Conservation (phyloP, 2,329 filamentous ascomycete genomes). For the Xylariaceae sp. region DNA sequence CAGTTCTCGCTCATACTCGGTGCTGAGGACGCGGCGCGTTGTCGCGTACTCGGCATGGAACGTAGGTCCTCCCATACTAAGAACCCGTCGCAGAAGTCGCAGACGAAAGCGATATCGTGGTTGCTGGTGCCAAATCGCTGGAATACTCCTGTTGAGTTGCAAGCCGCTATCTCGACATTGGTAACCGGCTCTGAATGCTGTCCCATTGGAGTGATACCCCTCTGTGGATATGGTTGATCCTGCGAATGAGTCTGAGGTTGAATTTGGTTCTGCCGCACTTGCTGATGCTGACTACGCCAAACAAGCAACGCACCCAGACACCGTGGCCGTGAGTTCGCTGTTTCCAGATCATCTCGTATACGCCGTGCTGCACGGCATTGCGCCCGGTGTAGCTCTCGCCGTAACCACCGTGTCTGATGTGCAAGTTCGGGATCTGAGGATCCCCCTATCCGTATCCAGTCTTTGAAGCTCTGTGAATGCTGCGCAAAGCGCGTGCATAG, state of each 20-base stretch:
- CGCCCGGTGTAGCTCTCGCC: slow-evolving; percentile 51
- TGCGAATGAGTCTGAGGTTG: slow-evolving; percentile 7
- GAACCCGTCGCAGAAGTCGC: slow-evolving; percentile 60
- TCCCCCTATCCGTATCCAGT: slow-evolving; percentile 53
- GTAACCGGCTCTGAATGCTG: slow-evolving; percentile 7
- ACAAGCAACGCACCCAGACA: slow-evolving; percentile 57
- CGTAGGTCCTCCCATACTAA: slow-evolving; percentile 56
- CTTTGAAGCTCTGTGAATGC: slow-evolving; percentile 48
- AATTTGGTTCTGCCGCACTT: slow-evolving; percentile 3
- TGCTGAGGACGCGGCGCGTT: slow-evolving; percentile 24
- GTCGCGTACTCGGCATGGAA: slow-evolving; percentile 46
- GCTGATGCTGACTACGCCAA: slow-evolving; percentile 44
- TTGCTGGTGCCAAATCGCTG: slow-evolving; percentile 47
- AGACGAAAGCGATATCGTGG: slow-evolving; percentile 54
- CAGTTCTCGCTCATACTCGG: slow-evolving; percentile 38
- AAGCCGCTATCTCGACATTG: slow-evolving; percentile 41
- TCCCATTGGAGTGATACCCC: slow-evolving; percentile 4
- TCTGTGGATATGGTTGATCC: slow-evolving; percentile 4
- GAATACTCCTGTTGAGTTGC: slow-evolving; percentile 52
- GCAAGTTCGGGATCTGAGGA: slow-evolving; percentile 55
- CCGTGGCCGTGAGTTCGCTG: slow-evolving; percentile 38
- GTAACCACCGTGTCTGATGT: slow-evolving; percentile 46
- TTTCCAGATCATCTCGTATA: slow-evolving; percentile 46
- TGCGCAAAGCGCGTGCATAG: slow-evolving; percentile 44
- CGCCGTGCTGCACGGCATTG: slow-evolving; percentile 55